phyloP scores from a whole-genome alignment of 2,329 filamentous ascomycete genomes.

The Verticillium klebahnii region DNA sequence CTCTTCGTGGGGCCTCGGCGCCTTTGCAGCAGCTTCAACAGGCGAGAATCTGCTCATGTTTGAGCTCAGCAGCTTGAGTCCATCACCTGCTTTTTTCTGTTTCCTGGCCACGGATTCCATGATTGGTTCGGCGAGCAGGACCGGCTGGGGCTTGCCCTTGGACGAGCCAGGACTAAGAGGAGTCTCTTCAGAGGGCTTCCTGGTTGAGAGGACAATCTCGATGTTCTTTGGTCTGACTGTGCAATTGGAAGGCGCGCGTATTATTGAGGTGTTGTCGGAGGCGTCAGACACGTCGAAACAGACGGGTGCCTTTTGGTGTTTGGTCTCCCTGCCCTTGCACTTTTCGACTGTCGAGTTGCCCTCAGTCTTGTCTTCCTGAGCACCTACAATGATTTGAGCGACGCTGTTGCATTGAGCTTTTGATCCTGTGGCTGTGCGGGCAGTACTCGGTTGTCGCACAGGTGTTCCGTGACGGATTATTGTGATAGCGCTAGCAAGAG shows the following conservation, averaged over 20 bases:
- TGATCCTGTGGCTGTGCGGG: background rate
- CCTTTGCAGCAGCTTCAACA: background rate
- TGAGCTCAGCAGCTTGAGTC: background rate
- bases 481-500: background rate
- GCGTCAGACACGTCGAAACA: background rate
- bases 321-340: background rate
- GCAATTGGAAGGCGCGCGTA: background rate
- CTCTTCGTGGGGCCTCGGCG: background rate
- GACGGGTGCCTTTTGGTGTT: background rate
- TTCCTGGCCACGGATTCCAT: too few relatives aligned
- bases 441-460: background rate
- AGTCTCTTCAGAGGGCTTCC: background rate
- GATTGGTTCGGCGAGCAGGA: too few relatives aligned
- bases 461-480: background rate
- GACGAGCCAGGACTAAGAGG: too few relatives aligned
- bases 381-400: background rate
- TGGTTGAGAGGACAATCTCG: background rate
- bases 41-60: background rate
- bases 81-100: too few relatives aligned
- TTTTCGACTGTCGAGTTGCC: background rate
- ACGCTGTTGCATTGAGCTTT: background rate
- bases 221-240: background rate
- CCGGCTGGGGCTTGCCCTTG: too few relatives aligned
- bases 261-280: background rate
- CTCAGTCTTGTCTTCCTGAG: background rate